Base-by-base conservation (phyloP, 1,284 basidiomycete genomes). In the Pholiota adiposa region DNA sequence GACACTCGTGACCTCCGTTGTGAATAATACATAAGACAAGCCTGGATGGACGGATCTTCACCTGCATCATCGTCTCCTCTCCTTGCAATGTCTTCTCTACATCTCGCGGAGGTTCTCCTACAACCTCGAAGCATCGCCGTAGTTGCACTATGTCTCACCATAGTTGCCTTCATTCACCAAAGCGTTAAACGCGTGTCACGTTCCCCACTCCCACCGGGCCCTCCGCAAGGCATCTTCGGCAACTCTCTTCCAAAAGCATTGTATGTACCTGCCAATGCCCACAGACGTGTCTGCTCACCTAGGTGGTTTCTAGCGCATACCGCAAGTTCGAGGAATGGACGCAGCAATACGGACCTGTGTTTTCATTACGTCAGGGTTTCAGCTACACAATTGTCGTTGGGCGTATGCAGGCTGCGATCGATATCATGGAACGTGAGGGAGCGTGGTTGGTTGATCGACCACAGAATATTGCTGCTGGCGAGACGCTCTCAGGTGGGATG, bases 381-480 rank as follows among this genome's bases (percentile, higher is more conserved):
- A 69, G 69, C 16, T 73, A 70, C 7, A 70, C 73, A 38, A 67
- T 81, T 56, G 73, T 81, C 43, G 71, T 81, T 27, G 79, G 79
- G 0, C 73, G 79, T 0, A 61, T 75, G 25, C 72, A 84, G 67
- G 81, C 80, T 18, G 83, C 84, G 0, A 74, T 81, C 0, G 80
- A 84, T 6, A 76, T 86, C 55, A 75, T 86, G 76, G 84, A 86
- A 68, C 82, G 82, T 62, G 77, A 84, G 55, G 82, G 83, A 0
- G 79, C 78, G 0, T 66, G 65, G 5, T 74, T 81, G 14, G 77
- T 77, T 0, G 84, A 86, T 63, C 67, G 84, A 25, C 84, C 84
- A 0, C 65, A 69, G 1, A 77, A 75, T 3, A 79, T 85, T 9
- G 75, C 83, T 2, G 83, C 77, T 0, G 78, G 79, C 4, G 81